Evolutionary conservation across 306 rosid species (phyloP), one percentile per base, ranked within the genome.

Genomic region (Psophocarpus tetragonolobus): DNA sequence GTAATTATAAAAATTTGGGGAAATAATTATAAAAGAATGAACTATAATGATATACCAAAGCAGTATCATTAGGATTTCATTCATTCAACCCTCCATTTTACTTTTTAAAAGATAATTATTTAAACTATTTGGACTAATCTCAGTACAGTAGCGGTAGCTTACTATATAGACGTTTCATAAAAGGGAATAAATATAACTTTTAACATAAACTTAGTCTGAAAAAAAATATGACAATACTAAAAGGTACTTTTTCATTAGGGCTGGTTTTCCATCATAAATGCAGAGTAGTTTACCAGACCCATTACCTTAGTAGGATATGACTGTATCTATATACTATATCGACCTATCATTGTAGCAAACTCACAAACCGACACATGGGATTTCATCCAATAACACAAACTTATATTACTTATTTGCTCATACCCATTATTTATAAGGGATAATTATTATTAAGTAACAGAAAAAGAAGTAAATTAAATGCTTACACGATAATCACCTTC

Each of bases 271-370:
- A 64, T 17, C 56, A 75, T 63, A 54, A 70, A 70, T 73, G 68
- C 50, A 24, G 24, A 71, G 73, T 71, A 45, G 76, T 80, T 80
- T 71, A 76, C 73, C 77, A 15, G 81, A 75, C 72, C 64, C 70
- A 76, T 71, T 65, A 14, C 76, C 80, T 14, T 26, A 24, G 32
- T 71, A 58, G 73, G 56, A 15, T 15, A 54, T 70, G 17, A n/a
- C 42, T 54, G 69, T 27, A 65, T 66, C 27, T 20, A 65, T 66
- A 20, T 20, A 56, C 72, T 7, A 6, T 14, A 32, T 3, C n/a
- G n/a, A 67, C 53, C 45, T 4, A 36, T n/a, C n/a, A n/a, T 50
- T 5, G 11, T 3, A 60, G 27, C 68, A 44, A 33, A 47, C 33
- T 79, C 63, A 24, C 7, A 75, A 61, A 44, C 63, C 50, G 39